These are phyloP conservation scores for Cordia subcordata DNA, from an alignment of 257 asterid genomes.

Conservation along the genomic window DNA sequence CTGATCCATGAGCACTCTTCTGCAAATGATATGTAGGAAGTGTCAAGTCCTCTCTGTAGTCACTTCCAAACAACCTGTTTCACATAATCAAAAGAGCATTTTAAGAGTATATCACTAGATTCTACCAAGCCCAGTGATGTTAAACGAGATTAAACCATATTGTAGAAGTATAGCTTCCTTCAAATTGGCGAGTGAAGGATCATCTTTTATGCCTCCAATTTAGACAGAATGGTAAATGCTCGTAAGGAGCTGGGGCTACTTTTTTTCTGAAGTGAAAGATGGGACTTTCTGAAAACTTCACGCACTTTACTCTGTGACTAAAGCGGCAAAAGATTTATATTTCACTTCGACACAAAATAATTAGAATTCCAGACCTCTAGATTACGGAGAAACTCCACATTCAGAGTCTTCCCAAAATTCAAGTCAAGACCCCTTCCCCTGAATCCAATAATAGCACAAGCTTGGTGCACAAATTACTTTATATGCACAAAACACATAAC, in stretches of 20 bases:
- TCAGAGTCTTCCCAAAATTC: too few relatives aligned
- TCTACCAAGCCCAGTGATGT: too few relatives aligned
- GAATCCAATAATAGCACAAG: too few relatives aligned
- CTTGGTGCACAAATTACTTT: too few relatives aligned
- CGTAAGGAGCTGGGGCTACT: too few relatives aligned
- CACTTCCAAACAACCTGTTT: conserved; percentile 28
- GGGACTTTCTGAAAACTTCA: neutral
- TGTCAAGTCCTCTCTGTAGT: conserved; percentile 16
- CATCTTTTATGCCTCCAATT: too few relatives aligned
- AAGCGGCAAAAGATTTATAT: too few relatives aligned
- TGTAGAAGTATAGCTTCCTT: too few relatives aligned
- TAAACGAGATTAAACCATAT: too few relatives aligned
- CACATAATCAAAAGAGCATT: conserved; percentile 12
- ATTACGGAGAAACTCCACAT: neutral
- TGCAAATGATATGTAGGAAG: conserved; percentile 10
- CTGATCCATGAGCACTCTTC: conserved; percentile 50
- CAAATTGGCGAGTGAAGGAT: too few relatives aligned
- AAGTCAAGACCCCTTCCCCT: too few relatives aligned
- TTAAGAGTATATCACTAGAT: neutral
- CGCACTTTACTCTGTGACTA: neutral
- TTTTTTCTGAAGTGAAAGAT: neutral
- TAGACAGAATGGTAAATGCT: too few relatives aligned
- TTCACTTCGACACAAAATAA: neutral
- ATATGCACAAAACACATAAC: neutral
- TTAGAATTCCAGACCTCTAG: neutral